Evolutionary conservation across 495 filamentous ascomycete species (phyloP), one percentile per base, ranked within the genome.

Genomic region (Aspergillus incahuasiensis): DNA sequence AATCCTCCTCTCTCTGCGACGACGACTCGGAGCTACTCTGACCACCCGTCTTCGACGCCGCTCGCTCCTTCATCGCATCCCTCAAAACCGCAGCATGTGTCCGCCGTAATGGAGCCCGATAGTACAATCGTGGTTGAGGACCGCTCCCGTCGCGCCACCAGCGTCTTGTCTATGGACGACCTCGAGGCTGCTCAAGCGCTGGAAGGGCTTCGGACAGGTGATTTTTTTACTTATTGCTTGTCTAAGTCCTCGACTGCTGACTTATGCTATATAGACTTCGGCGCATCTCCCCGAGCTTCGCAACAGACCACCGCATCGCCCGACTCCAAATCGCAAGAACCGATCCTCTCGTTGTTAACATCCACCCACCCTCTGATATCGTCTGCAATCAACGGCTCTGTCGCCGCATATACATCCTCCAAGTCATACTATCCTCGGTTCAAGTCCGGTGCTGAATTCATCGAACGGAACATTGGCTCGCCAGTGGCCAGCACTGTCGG

Each of bases 381-480:
- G 1, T 86, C 87, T 9, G 87, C 90, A 0, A 90, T 96, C 58
- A 86, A 86, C 62, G 85, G 84, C 42, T 91, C 90, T 0, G 76
- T 91, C 1, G 87, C 86, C 25, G 88, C 88, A 2, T 97, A 96
- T 65, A 81, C 84, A 28, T 83, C 78, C 5, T 87, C 87, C 16
- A 96, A 97, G 68, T 87, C 87, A 21, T 94, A 94, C 64, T 91
- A 89, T 5, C 90, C 91, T 0, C 82, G 87, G 2, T 86, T 96
- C 70, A 89, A 87, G 62, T 86, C 86, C 39, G 80, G 88, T 57
- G 90, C 88, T 38, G 89, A 95, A 63, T 88, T 90, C 59, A 82
- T 96, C 25, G 92, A 96, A 68, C 84, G 86, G 34, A 89, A 84
- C 59, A 85, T 96, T 34, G 84, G 82, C 5, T 85, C 85, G 1